Conservation (phyloP, 352 stramenopile species). For the Globisporangium paroecandrum region DNA sequence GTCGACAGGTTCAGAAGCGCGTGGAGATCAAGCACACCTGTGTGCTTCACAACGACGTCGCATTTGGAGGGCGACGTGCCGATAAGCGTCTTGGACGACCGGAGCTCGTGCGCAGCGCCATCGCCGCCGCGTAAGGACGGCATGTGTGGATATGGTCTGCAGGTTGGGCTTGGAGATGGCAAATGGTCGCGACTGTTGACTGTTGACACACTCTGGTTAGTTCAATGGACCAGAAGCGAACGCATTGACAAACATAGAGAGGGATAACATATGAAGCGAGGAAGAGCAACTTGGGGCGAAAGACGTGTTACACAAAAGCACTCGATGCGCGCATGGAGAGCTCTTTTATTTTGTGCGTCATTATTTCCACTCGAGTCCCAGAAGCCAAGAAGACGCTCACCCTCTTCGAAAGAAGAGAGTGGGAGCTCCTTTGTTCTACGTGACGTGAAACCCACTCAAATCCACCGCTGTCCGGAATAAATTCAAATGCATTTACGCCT, state of each 20-base stretch:
- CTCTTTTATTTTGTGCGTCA: slow-evolving; percentile 23
- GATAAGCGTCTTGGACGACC: slow-evolving; percentile 63
- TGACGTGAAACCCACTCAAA: slow-evolving; percentile 7
- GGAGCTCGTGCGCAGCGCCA: slow-evolving; percentile 31
- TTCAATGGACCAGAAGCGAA: not conserved
- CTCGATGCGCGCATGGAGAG: slow-evolving; percentile 20
- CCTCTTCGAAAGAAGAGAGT: not conserved
- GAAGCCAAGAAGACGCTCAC: not conserved
- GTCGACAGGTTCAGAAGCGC: slow-evolving; percentile 45
- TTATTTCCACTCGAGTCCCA: slow-evolving; percentile 45
- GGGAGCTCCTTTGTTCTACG: not conserved
- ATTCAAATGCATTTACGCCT: slow-evolving; percentile 50
- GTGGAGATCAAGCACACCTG: slow-evolving; percentile 50
- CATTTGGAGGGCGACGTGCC: slow-evolving; percentile 41
- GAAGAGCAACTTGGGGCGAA: not conserved
- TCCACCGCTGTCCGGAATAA: slow-evolving; percentile 11
- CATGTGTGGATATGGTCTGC: slow-evolving; percentile 17
- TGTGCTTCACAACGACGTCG: slow-evolving; percentile 45
- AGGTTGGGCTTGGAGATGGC: not conserved
- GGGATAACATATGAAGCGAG: not conserved
- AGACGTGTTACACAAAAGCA: slow-evolving; percentile 17
- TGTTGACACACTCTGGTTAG: not conserved
- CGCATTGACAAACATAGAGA: not conserved
- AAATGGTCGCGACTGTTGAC: slow-evolving; percentile 15
- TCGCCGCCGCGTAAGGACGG: slow-evolving; percentile 31